These are phyloP conservation scores for Candida anutae DNA, from an alignment of 1,139 yeast species.

Conservation along the genomic window DNA sequence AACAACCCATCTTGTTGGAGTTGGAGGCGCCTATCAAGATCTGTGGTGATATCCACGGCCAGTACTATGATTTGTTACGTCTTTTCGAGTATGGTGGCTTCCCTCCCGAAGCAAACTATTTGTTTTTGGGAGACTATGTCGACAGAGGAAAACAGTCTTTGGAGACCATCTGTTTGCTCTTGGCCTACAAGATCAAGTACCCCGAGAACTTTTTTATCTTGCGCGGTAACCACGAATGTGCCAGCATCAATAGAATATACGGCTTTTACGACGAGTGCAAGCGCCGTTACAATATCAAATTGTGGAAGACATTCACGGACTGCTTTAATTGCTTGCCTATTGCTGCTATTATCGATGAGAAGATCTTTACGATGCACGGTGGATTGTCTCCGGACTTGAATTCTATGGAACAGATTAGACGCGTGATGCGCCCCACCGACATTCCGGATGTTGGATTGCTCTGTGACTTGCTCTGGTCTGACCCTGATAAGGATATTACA, in stretches of 20 bases:
- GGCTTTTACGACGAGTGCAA: slow-evolving; percentile 97
- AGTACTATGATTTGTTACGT: slow-evolving; percentile 90
- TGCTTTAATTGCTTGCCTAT: slow-evolving; percentile 97
- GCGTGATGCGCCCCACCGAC: slow-evolving; percentile 98
- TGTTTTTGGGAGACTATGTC: slow-evolving; percentile 93
- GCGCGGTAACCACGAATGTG: slow-evolving; percentile 97
- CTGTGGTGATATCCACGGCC: slow-evolving; percentile 97
- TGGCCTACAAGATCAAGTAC: slow-evolving; percentile 94
- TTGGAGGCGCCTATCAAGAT: slow-evolving; percentile 95
- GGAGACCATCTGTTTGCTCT: slow-evolving; percentile 85
- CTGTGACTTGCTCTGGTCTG: slow-evolving; percentile 96
- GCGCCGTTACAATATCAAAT: slow-evolving; percentile 92
- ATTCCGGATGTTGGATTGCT: slow-evolving; percentile 94
- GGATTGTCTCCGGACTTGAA: slow-evolving; percentile 95
- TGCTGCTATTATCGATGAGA: slow-evolving; percentile 96
- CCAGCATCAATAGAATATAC: slow-evolving; percentile 91
- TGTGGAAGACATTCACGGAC: slow-evolving; percentile 97
- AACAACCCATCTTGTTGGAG: slow-evolving; percentile 91
- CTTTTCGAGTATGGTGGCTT: slow-evolving; percentile 96
- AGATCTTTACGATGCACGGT: slow-evolving; percentile 98
- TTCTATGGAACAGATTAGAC: slow-evolving; percentile 95
- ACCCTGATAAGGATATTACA: slow-evolving; percentile 94
- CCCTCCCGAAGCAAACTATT: slow-evolving; percentile 97
- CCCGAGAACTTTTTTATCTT: slow-evolving; percentile 94
- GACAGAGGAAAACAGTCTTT: slow-evolving; percentile 97